Base-by-base conservation (phyloP, 2,329 filamentous ascomycete species). In the Paecilomyces formosus region DNA sequence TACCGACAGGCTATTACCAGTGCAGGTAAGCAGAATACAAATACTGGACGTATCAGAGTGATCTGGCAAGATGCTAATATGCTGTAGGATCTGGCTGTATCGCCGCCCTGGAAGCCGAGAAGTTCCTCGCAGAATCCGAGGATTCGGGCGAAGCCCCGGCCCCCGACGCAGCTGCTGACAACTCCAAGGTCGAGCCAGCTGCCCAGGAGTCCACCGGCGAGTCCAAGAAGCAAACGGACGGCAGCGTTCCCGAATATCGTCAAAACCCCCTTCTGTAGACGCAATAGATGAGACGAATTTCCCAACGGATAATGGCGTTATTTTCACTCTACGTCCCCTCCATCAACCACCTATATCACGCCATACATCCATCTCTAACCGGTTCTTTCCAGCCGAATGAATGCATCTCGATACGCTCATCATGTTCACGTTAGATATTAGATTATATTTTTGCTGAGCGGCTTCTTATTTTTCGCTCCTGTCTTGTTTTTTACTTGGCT, bases 1-100 rank as follows among this genome's bases (percentile, higher is more conserved):
- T 99, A 99, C 76, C 86, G 94, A 73, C 94, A 99, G 80, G 94
- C 94, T 53, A 95, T 99, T 65, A 99, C 94, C 64, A 97, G 92
- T 78, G 94, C 94, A 67, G 93, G 91, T 92, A 81, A 72, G 87
- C 84, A 21, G 51, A 39, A 26, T 26, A 26, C 6, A 26, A 1
- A 4, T 3, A 26, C 24, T 4, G 24, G 24, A 26, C 24, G 58
- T 21, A 50, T 55, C 33, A 30, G 9, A 15, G 39, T 24, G 6
- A 54, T 58, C 33, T 28, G 54, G n/a, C 18, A 35, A 21, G 26
- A 58, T 58, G 53, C 64, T 72, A 59, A 71, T 66, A 51, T 68
- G 61, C 51, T 12, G 57, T 63, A 92, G 90, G 92, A 61, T 92
- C 92, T 61, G 94, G 94, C 63, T 99, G 94, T 76, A 88, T 97